Percentiles rank a stretch among this genome's conserved stretches.
phyloP scores from a whole-genome alignment of 2,329 filamentous ascomycete genomes.

The Aspergillus japonicus region DNA sequence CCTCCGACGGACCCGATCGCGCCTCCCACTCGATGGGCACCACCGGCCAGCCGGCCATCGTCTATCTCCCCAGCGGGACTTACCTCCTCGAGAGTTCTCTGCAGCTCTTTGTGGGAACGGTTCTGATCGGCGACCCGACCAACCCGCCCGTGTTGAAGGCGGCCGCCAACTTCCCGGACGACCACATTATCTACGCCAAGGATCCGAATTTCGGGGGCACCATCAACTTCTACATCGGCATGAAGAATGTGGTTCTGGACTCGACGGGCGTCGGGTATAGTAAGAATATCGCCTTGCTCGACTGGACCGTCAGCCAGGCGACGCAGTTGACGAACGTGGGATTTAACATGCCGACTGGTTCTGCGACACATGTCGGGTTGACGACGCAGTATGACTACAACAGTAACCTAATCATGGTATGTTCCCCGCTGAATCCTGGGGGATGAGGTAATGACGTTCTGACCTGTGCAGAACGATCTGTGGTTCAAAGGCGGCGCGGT shows the following conservation, averaged over 20 bases:
- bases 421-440: background rate
- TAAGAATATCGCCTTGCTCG: conserved; percentile 32
- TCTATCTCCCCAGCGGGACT: conserved; percentile 32
- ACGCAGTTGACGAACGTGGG: conserved; percentile 39
- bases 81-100: conserved; percentile 28
- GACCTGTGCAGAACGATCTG: conserved; percentile 22
- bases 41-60: conserved; percentile 31
- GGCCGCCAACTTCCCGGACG: conserved; percentile 50
- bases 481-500: conserved; percentile 30
- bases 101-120: conserved; percentile 34
- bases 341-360: conserved; percentile 38
- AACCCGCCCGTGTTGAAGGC: conserved; percentile 55
- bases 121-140: conserved; percentile 41
- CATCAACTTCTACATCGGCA: conserved; percentile 37
- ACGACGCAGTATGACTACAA: conserved; percentile 31
- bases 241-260: conserved; percentile 43
- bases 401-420: conserved; percentile 32
- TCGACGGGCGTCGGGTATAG: conserved; percentile 30
- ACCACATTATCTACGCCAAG: conserved; percentile 56
- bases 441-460: background rate
- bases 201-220: conserved; percentile 33
- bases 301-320: conserved; percentile 43
- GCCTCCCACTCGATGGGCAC: conserved; percentile 28
- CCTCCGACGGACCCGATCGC: conserved; percentile 25
- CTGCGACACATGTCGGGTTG: conserved; percentile 36